Percentiles rank a stretch among this genome's conserved stretches.
phyloP scores from a whole-genome alignment of 495 filamentous ascomycete genomes.

The Talaromyces nanjingensis region DNA sequence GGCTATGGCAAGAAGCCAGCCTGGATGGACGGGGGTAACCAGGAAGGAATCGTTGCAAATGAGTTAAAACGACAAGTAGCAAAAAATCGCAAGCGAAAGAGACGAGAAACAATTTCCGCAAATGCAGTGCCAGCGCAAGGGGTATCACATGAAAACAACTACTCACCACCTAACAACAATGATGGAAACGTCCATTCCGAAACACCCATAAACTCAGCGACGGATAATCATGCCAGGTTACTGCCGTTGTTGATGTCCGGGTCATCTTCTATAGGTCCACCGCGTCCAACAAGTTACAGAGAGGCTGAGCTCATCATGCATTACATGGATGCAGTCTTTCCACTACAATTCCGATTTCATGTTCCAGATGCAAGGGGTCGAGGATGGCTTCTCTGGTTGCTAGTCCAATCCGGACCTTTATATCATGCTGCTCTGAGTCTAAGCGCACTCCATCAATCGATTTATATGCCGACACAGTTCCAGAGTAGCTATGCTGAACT shows the following conservation, averaged over 20 bases:
- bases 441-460: conserved; percentile 4
- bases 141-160: too few relatives aligned
- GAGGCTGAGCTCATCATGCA: conserved; percentile 5
- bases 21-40: not conserved
- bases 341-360: conserved; percentile 5
- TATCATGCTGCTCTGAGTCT: conserved; percentile 5
- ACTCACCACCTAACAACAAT: too few relatives aligned
- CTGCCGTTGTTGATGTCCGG: not conserved
- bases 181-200: too few relatives aligned
- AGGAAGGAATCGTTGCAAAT: not conserved
- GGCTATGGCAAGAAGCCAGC: conserved; percentile 3
- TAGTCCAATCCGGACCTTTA: conserved; percentile 1
- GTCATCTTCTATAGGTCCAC: not conserved
- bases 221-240: not conserved
- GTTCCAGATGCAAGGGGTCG: not conserved
- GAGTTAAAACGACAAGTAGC: not conserved
- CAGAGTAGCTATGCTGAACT: conserved; percentile 1
- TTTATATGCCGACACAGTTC: not conserved
- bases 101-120: not conserved
- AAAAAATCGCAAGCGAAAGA: not conserved
- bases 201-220: too few relatives aligned
- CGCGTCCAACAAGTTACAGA: not conserved
- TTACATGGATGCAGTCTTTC: conserved; percentile 6
- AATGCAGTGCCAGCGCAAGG: not conserved
- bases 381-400: conserved; percentile 2